Evolutionary conservation across 305 asterid genomes (phyloP).

Genomic region (Solanum hybrid): DNA sequence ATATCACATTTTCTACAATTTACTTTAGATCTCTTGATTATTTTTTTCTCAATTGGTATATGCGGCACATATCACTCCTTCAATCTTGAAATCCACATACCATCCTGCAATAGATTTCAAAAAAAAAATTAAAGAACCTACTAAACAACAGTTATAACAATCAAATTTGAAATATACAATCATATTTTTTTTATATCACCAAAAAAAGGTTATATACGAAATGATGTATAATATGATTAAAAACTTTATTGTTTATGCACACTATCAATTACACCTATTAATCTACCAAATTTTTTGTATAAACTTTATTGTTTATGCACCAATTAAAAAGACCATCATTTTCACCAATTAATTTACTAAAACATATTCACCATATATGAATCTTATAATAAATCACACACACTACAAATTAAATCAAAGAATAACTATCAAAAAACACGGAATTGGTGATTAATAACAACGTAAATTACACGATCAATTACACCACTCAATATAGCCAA

Average conservation of each 20-base stretch:
- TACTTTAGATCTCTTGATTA: no score
- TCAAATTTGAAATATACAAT: no score
- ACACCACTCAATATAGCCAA: neutral
- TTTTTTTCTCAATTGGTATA: neutral
- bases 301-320: neutral
- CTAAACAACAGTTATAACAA: neutral
- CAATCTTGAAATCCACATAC: neutral
- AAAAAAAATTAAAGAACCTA: neutral
- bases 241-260: neutral
- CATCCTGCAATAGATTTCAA: neutral
- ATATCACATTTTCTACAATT: neutral
- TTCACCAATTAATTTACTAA: neutral
- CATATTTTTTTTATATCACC: neutral
- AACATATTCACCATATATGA: neutral
- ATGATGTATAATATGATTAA: neutral
- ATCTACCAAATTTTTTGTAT: neutral
- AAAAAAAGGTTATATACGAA: neutral
- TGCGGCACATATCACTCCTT: neutral
- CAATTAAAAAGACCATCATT: neutral
- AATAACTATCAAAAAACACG: neutral
- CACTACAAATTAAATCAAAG: neutral
- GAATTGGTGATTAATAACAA: neutral
- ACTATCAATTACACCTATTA: no score
- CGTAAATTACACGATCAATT: neutral
- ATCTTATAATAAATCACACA: neutral